A percentile compares a stretch with the other conserved stretches of the same genome.
Evolutionary conservation across 306 rosid species (phyloP).

Genomic region (Acacia crassicarpa): DNA sequence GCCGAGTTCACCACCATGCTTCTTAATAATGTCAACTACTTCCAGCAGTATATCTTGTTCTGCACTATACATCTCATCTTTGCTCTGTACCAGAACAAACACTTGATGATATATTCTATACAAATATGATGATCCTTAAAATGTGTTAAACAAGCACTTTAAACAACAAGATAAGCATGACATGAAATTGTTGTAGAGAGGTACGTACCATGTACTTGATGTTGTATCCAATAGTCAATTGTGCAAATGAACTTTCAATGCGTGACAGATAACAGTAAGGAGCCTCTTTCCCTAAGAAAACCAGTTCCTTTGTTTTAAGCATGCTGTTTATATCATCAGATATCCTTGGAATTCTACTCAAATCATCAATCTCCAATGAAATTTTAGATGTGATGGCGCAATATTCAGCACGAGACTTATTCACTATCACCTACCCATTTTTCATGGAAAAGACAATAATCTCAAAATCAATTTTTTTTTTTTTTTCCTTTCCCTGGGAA

Average conservation of each 20-base stretch:
- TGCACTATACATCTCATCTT: not conserved
- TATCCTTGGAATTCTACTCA: constrained; percentile 63
- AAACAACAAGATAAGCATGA: not conserved
- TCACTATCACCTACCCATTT: constrained; percentile 69
- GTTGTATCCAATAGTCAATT: constrained; percentile 81
- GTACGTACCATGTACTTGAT: constrained; percentile 70
- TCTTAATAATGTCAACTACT: not conserved
- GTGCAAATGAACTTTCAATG: constrained; percentile 61
- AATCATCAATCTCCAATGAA: constrained; percentile 64
- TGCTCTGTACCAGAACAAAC: not conserved
- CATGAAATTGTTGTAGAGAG: constrained; percentile 1
- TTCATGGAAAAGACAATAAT: constrained; percentile 10
- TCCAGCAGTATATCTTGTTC: not conserved
- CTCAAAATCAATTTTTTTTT: constrained; percentile 6
- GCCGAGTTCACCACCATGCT: not conserved
- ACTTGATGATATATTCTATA: not conserved
- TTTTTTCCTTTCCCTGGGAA: not conserved
- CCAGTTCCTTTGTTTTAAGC: constrained; percentile 62
- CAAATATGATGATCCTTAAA: not conserved
- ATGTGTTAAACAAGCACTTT: not conserved
- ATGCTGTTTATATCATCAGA: constrained; percentile 61
- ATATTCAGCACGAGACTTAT: constrained; percentile 87
- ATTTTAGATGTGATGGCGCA: constrained; percentile 62
- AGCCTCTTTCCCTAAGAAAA: constrained; percentile 76
- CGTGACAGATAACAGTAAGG: constrained; percentile 84